A percentile compares a stretch with the other conserved stretches of the same genome.
Conservation (phyloP, 768 basidiomycete species). For the Pulveroboletus frians region DNA sequence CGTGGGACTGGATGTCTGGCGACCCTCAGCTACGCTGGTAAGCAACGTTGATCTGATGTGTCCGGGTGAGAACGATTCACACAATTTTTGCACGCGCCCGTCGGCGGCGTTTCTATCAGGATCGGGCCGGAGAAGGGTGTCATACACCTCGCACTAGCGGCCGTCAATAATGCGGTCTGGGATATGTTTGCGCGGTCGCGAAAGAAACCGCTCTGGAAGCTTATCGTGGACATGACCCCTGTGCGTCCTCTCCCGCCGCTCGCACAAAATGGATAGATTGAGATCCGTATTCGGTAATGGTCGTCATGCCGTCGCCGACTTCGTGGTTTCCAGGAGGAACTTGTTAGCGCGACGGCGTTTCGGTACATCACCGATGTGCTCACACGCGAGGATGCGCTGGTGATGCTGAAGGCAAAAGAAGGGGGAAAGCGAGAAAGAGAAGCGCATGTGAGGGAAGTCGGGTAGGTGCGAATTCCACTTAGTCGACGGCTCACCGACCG, state of each 20-base stretch:
- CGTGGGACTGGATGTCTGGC: constrained; percentile 78
- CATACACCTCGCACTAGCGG: constrained; percentile 82
- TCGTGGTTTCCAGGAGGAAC: constrained; percentile 50
- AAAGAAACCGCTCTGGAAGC: constrained; percentile 87
- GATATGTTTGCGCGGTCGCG: constrained; percentile 79
- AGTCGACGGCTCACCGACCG: not conserved
- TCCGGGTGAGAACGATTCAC: too few relatives aligned
- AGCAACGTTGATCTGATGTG: constrained; percentile 15
- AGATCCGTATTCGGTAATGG: not conserved
- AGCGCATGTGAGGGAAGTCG: constrained; percentile 59
- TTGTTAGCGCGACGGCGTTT: constrained; percentile 72
- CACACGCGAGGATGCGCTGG: constrained; percentile 82
- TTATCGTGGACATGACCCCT: constrained; percentile 83
- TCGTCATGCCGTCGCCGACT: not conserved
- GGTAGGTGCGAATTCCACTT: constrained; percentile 35
- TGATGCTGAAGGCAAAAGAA: constrained; percentile 69
- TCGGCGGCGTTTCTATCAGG: constrained; percentile 35
- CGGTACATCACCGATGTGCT: constrained; percentile 89
- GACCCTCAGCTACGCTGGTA: constrained; percentile 89
- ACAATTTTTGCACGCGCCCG: not conserved
- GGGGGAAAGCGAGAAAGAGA: constrained; percentile 74
- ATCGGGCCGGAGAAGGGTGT: constrained; percentile 92
- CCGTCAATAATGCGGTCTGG: constrained; percentile 89
- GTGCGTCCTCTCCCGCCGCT: constrained; percentile 31
- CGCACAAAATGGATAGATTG: not conserved